Evolutionary conservation across 75 land plant species (phyloP).

Genomic region (Picea sitchensis): DNA sequence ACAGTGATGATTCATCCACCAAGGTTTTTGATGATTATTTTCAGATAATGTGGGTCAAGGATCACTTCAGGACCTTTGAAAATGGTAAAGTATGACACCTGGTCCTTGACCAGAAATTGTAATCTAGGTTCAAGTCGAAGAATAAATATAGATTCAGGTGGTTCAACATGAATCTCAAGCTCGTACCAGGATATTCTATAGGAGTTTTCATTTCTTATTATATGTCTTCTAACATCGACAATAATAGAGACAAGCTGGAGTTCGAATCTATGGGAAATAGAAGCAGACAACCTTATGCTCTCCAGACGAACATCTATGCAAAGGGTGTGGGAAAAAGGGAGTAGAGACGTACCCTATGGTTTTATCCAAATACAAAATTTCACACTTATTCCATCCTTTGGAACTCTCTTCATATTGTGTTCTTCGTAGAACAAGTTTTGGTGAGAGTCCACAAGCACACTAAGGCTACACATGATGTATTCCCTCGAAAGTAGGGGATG

Average conservation of each 20-base stretch:
- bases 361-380: conserved; percentile 76
- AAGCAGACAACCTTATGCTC: conserved; percentile 22
- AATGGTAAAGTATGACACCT: conserved; percentile 70
- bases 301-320: conserved; percentile 34
- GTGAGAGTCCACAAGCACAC: conserved; percentile 8
- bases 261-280: conserved; percentile 34
- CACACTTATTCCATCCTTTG: conserved; percentile 80
- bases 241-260: conserved; percentile 28
- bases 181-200: conserved; percentile 80
- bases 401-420: conserved; percentile 67
- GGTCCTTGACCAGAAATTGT: conserved; percentile 48
- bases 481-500: conserved; percentile 81
- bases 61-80: conserved; percentile 64
- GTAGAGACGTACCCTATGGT: conserved; percentile 81
- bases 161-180: conserved; percentile 86
- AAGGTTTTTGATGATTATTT: conserved; percentile 48
- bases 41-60: conserved; percentile 50
- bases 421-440: conserved; percentile 1
- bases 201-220: conserved; percentile 81
- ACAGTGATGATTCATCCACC: too few species aligned
- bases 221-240: conserved; percentile 8
- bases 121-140: conserved; percentile 73
- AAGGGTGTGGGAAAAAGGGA: conserved; percentile 62
- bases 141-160: conserved; percentile 67
- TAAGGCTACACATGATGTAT: conserved; percentile 8